Evolutionary conservation across 371 early-diverging fungal species (phyloP).

Genomic region (Rhizopus stolonifer): DNA sequence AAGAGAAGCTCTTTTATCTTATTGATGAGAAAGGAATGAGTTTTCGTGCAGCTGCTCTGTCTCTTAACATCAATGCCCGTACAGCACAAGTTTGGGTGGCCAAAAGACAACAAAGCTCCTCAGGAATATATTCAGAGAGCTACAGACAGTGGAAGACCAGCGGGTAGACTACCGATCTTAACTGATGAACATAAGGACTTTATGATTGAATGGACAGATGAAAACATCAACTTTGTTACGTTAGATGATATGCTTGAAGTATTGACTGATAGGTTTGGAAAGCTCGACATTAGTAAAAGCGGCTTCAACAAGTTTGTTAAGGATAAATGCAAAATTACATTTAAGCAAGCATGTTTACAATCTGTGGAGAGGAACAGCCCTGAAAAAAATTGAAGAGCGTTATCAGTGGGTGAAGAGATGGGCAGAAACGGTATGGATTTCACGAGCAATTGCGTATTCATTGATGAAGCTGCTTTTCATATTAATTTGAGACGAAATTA

Average conservation of each 20-base stretch:
- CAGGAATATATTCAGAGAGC: conserved; percentile 1
- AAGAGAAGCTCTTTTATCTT: conserved; percentile 1
- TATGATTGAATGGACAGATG: conserved; percentile 8
- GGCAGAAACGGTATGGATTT: no score
- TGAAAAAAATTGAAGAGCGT: no score
- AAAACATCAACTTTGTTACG: neutral
- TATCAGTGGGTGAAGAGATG: no score
- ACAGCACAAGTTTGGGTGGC: conserved; percentile 6
- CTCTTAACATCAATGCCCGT: conserved; percentile 1
- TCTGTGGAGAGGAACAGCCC: no score
- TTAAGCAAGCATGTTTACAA: neutral
- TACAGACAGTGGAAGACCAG: no score
- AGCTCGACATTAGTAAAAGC: conserved; percentile 1
- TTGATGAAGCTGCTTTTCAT: no score
- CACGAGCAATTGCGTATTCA: no score
- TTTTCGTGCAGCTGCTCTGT: neutral
- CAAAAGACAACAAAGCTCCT: neutral
- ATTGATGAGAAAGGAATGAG: neutral
- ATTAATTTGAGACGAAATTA: no score
- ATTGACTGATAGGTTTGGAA: conserved; percentile 5
- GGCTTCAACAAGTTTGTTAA: no score
- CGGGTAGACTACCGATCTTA: conserved; percentile 3
- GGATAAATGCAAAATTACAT: neutral
- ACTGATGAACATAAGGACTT: conserved; percentile 7
- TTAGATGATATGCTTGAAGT: conserved; percentile 5